Percentiles rank a stretch among this genome's conserved stretches.
These are phyloP conservation scores for Curvularia hawaiiensis DNA, from an alignment of 2,329 filamentous ascomycete genomes.

Conservation along the genomic window DNA sequence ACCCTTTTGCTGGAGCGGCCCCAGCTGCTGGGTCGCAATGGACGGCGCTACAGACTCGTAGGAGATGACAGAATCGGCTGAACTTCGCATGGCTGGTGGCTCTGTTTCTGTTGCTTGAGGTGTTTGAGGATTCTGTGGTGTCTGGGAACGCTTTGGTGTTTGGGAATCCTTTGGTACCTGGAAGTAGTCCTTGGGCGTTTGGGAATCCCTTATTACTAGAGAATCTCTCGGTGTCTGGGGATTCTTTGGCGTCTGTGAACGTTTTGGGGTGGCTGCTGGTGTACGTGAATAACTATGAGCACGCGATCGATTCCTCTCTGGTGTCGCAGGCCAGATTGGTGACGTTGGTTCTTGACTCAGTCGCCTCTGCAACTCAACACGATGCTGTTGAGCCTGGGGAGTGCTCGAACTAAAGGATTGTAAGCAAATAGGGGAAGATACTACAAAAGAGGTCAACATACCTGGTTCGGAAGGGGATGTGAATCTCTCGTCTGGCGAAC, in stretches of 20 bases:
- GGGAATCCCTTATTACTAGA: neutral
- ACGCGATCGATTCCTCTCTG: constrained; percentile 21
- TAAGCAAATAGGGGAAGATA: constrained; percentile 16
- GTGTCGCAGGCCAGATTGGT: constrained; percentile 20
- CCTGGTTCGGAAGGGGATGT: constrained; percentile 47
- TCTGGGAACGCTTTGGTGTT: neutral
- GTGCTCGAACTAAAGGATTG: constrained; percentile 28
- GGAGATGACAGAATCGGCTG: constrained; percentile 44
- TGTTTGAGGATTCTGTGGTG: constrained; percentile 5
- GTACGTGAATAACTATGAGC: constrained; percentile 23
- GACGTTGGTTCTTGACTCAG: constrained; percentile 24
- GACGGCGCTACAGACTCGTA: constrained; percentile 44
- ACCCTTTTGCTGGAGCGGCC: constrained; percentile 52
- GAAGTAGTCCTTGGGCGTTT: constrained; percentile 1
- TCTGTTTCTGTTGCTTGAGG: constrained; percentile 22
- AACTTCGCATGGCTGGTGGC: constrained; percentile 37
- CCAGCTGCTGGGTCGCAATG: constrained; percentile 39
- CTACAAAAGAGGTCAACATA: constrained; percentile 15
- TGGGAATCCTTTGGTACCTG: neutral
- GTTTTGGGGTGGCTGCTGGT: constrained; percentile 13
- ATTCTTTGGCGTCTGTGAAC: constrained; percentile 9
- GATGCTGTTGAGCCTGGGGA: constrained; percentile 25
- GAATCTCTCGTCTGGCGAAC: constrained; percentile 44
- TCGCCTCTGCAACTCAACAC: constrained; percentile 25
- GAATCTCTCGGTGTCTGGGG: neutral